phyloP scores from a whole-genome alignment of 2,329 filamentous ascomycete species.

The Cryoendolithus antarcticus region DNA sequence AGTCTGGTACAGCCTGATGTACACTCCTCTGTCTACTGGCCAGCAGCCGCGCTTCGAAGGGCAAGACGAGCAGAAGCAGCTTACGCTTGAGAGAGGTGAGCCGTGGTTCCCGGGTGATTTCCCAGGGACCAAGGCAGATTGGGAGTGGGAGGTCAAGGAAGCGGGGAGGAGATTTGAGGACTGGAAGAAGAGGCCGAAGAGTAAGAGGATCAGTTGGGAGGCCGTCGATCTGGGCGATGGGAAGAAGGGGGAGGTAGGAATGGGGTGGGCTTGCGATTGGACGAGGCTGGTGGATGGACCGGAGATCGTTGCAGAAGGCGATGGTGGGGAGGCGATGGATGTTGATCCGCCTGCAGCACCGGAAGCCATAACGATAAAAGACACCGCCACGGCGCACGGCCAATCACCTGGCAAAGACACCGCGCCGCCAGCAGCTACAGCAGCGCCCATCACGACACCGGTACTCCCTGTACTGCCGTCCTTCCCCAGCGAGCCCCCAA shows the following conservation, averaged over 20 bases:
- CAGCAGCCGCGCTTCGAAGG: constrained; percentile 76
- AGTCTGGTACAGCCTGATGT: constrained; percentile 77
- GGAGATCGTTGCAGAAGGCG: too few species aligned
- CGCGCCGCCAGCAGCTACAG: background rate
- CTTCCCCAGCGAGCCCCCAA: background rate
- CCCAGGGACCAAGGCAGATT: constrained; percentile 66
- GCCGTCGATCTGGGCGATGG: constrained; percentile 61
- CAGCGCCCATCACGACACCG: background rate
- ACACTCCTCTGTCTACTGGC: constrained; percentile 66
- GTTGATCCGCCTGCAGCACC: too few species aligned
- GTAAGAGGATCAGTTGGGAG: constrained; percentile 65
- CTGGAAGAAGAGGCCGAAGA: constrained; percentile 70
- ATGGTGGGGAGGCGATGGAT: too few species aligned
- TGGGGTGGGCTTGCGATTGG: constrained; percentile 76
- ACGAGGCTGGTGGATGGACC: background rate
- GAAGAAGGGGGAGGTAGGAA: constrained; percentile 69
- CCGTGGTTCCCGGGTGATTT: constrained; percentile 84
- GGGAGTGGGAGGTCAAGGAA: constrained; percentile 61
- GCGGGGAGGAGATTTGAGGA: constrained; percentile 45
- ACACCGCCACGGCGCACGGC: background rate
- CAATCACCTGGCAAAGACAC: background rate
- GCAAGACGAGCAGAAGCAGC: constrained; percentile 63
- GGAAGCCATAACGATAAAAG: too few species aligned
- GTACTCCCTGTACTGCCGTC: too few species aligned
- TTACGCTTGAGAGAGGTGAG: constrained; percentile 63